Base-by-base conservation (phyloP, 2,329 filamentous ascomycete genomes). In the Monosporascus sp. region DNA sequence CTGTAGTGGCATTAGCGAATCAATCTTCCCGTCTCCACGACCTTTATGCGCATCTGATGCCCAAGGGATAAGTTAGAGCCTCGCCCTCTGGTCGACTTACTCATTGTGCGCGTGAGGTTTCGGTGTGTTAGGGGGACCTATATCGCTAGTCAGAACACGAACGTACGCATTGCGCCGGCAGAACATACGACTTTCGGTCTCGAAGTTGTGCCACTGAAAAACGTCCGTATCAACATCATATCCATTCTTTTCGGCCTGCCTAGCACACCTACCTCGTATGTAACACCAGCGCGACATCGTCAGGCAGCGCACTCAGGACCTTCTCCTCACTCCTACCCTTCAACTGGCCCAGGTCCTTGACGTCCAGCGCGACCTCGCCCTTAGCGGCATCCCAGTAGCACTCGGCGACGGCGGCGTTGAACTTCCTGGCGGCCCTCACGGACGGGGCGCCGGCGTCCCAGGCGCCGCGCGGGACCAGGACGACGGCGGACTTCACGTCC, bases 371-470 rank as follows among this genome's bases (percentile, higher is more conserved):
- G 11, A 95, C 84, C 70, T 91, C 85, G 22, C 72, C 71, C 61
- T 76, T 77, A 18, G 69, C 72, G 46, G 77, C 78, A 68, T 93
- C 84, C 81, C 88, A 91, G 71, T 91, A 93, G 69, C 87, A 91
- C 73, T 95, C 91, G 26, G 90, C 89, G 64, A 95, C 85, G n/a
- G 89, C 89, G 44, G 89, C 88, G 55, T 88, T 81, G 74, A 90
- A 92, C 74, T 86, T 90, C 63, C 82, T 78, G 7, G 89, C 90
- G 1, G 90, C 90, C 65, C 84, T 81, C 28, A 94, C 88, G 26
- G 87, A 89, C 14, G 88, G 81, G 9, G 83, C 85, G 66, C 86
- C 76, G 60, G 84, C 78, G 11, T 77, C 76, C 63, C 84, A 88
- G 15, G 86, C 82, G 17, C 88, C 89, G 61, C 78, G 78, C 14